Percentiles rank a stretch among this genome's conserved stretches.
Evolutionary conservation across 139 green algal species (phyloP).

Genomic region (Chlamydomonas asymmetrica): DNA sequence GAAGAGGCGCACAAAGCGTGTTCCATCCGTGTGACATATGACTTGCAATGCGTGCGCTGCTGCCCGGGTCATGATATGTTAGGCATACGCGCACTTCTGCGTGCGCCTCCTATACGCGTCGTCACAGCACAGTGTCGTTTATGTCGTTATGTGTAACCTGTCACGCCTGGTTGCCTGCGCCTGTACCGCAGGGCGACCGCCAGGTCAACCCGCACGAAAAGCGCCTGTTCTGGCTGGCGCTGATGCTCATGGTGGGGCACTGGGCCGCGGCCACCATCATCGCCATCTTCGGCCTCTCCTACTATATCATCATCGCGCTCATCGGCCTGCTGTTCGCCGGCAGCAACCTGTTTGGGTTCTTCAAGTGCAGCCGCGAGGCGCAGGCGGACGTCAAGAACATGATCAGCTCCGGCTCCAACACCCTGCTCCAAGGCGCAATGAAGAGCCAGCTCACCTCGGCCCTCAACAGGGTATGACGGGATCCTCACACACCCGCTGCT

Average conservation of each 20-base stretch:
- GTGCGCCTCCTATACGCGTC: too few relatives aligned
- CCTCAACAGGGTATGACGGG: conserved; percentile 13
- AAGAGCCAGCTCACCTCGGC: conserved; percentile 18
- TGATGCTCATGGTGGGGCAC: conserved; percentile 49
- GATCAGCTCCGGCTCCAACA: conserved; percentile 35
- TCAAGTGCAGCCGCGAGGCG: conserved; percentile 87
- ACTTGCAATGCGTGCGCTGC: too few relatives aligned
- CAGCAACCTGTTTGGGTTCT: conserved; percentile 87
- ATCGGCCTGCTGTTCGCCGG: conserved; percentile 75
- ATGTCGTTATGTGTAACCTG: too few relatives aligned
- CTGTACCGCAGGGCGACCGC: conserved; percentile 67
- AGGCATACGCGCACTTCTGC: too few relatives aligned
- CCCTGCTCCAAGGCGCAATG: conserved; percentile 39
- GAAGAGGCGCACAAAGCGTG: too few relatives aligned
- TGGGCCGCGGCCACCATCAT: conserved; percentile 15
- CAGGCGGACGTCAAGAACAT: conserved; percentile 56
- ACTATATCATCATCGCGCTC: conserved; percentile 85
- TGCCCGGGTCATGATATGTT: too few relatives aligned
- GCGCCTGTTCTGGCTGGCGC: conserved; percentile 73
- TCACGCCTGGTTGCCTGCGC: too few relatives aligned
- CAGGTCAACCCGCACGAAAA: conserved; percentile 72
- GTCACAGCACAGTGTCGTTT: too few relatives aligned
- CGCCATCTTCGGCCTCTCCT: conserved; percentile 8
- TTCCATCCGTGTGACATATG: too few relatives aligned
- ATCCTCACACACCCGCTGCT: too few relatives aligned